These are phyloP conservation scores for Globisporangium heterothallicum DNA, from an alignment of 352 stramenopile species.

Conservation along the genomic window DNA sequence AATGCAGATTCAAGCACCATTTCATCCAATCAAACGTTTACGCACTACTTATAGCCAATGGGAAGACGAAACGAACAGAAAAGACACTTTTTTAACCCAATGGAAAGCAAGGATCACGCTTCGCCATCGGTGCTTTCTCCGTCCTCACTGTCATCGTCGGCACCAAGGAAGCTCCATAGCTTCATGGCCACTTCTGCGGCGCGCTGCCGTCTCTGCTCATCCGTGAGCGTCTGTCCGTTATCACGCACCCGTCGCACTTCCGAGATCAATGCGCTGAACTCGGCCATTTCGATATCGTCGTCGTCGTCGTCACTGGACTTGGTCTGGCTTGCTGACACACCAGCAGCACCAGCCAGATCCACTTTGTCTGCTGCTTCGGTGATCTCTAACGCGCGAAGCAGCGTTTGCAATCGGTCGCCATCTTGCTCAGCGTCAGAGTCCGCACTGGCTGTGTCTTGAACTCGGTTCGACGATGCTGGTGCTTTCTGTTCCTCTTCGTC, in stretches of 20 bases:
- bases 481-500: constrained; percentile 5
- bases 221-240: constrained; percentile 35
- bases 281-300: constrained; percentile 46
- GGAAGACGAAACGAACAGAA: neutral
- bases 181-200: constrained; percentile 74
- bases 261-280: constrained; percentile 58
- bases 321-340: neutral
- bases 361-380: constrained; percentile 13
- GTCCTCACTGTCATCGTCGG: constrained; percentile 32
- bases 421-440: neutral
- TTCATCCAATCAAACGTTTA: constrained; percentile 22
- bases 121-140: constrained; percentile 9
- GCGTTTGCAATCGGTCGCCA: constrained; percentile 34
- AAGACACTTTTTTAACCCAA: neutral
- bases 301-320: constrained; percentile 14
- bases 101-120: neutral
- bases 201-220: constrained; percentile 61
- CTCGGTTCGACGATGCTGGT: constrained; percentile 2
- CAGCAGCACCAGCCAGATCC: neutral
- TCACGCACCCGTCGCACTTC: constrained; percentile 66
- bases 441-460: neutral
- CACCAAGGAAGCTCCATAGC: constrained; percentile 61
- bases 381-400: constrained; percentile 46
- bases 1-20: neutral
- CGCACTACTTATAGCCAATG: neutral